A percentile compares a stretch with the other conserved stretches of the same genome.
Evolutionary conservation across 306 rosid genomes (phyloP).

Genomic region (Castanea sativa): DNA sequence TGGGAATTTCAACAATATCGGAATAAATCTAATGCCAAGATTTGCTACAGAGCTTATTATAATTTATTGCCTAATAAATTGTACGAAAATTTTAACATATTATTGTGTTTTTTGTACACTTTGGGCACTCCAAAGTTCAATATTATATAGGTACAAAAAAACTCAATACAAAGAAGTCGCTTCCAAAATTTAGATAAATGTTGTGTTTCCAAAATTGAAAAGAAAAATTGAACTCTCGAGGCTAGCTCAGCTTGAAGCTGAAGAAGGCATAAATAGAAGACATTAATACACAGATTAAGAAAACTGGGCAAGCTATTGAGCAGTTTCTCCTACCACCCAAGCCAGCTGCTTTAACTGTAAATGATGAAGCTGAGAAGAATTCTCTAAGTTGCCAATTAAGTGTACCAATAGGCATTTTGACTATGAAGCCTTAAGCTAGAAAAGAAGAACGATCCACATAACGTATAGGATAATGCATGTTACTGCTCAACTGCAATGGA

Average conservation of each 20-base stretch:
- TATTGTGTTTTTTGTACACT: too few species aligned
- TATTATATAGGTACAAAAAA: too few species aligned
- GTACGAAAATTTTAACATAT: too few species aligned
- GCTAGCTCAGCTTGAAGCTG: background rate
- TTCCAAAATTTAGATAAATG: too few species aligned
- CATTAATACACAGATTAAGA: background rate
- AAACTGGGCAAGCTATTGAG: background rate
- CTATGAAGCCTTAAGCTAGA: background rate
- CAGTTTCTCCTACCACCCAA: background rate
- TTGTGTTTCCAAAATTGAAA: too few species aligned
- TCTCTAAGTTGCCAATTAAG: background rate
- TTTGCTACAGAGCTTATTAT: too few species aligned
- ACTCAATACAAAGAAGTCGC: too few species aligned
- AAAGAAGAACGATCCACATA: background rate
- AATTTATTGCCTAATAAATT: too few species aligned
- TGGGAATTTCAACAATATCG: too few species aligned
- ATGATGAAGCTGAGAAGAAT: background rate
- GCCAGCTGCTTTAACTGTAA: background rate
- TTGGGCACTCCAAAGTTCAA: too few species aligned
- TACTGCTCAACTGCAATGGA: constrained; percentile 41
- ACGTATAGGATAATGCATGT: background rate
- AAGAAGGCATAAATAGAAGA: background rate
- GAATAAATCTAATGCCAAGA: too few species aligned
- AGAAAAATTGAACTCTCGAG: too few species aligned
- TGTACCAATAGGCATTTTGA: background rate